Evolutionary conservation across 1,139 yeast genomes (phyloP), one percentile per base, ranked within the genome.

Genomic region (Kazachstania sp.): DNA sequence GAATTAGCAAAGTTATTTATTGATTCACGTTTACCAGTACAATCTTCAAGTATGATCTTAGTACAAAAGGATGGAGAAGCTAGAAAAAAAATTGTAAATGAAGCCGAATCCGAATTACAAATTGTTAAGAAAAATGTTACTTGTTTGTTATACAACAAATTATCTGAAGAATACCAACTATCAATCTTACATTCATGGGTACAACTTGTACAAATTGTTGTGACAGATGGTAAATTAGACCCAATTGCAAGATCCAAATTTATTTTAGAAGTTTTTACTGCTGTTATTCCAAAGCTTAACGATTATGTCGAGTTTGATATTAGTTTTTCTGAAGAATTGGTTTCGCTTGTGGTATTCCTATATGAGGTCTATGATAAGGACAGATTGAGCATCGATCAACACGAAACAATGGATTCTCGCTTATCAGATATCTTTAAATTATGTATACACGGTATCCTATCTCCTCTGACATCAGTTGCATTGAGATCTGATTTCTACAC

Each of bases 401-500:
- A 71, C 43, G 68, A 69, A 36, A 57, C 60, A 15, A 51, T 63
- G 28, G 68, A 68, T 51, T 63, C 69, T 2, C 73, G 92, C 45
- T 69, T 86, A 37, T 77, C 80, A 44, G 78, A 86, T 1, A 64
- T 90, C 37, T 85, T 87, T 67, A 78, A 80, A 55, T 79, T 92
- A 0, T 80, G 95, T 48, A 70, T 87, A 26, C 73, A 75, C 48
- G 95, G 96, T 2, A 77, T 90, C 8, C 71, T 79, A 48, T 76
- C 86, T 41, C 79, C 95, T 2, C 71, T 78, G 44, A 75, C 94
- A 0, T 78, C 90, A 0, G 73, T 86, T 5, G 68, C 73, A 1
- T 70, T 88, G 44, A 76, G 97, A 46, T 78, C 94, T 0, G 94
- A 88, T 58, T 71, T 90, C 43, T 90, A 90, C 62, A 78, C 85